phyloP scores from a whole-genome alignment of 23 red algal species.

The Gracilaria domingensis region DNA sequence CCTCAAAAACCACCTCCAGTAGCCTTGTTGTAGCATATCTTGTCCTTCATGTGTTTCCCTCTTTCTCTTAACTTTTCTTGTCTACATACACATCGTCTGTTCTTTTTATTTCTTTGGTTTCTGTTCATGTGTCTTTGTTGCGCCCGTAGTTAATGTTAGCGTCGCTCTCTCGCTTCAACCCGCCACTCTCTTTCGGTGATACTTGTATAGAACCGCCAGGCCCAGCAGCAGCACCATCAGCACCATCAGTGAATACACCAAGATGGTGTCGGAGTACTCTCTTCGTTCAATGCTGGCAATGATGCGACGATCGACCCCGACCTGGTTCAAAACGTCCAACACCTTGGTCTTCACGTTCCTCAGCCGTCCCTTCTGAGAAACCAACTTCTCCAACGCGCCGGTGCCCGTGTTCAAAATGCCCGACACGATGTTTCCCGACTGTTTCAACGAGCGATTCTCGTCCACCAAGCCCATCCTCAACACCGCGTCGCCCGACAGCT shows the following conservation, averaged over 20 bases:
- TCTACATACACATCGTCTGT: too few relatives aligned
- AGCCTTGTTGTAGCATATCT: not conserved
- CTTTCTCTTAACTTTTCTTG: too few relatives aligned
- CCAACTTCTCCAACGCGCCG: conserved; percentile 20
- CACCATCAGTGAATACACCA: conserved; percentile 61
- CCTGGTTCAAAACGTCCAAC: conserved; percentile 47
- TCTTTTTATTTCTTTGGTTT: too few relatives aligned
- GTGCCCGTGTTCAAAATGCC: conserved; percentile 48
- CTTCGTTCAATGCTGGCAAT: conserved; percentile 65
- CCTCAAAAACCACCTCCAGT: conserved; percentile 52
- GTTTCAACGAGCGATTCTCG: conserved; percentile 28
- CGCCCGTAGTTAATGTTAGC: too few relatives aligned
- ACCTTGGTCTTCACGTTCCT: conserved; percentile 28
- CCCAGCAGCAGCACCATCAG: conserved; percentile 32
- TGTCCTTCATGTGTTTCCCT: too few relatives aligned
- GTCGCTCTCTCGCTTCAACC: not conserved
- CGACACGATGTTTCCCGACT: conserved; percentile 3
- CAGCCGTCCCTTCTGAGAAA: conserved; percentile 46
- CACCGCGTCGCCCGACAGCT: conserved; percentile 7
- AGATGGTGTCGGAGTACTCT: conserved; percentile 38
- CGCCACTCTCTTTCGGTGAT: conserved; percentile 20
- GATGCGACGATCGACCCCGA: conserved; percentile 43
- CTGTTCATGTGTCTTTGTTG: too few relatives aligned
- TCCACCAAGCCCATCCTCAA: conserved; percentile 52
- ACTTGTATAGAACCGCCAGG: conserved; percentile 51